Evolutionary conservation across 306 rosid genomes (phyloP).

Genomic region (Glycine soja): DNA sequence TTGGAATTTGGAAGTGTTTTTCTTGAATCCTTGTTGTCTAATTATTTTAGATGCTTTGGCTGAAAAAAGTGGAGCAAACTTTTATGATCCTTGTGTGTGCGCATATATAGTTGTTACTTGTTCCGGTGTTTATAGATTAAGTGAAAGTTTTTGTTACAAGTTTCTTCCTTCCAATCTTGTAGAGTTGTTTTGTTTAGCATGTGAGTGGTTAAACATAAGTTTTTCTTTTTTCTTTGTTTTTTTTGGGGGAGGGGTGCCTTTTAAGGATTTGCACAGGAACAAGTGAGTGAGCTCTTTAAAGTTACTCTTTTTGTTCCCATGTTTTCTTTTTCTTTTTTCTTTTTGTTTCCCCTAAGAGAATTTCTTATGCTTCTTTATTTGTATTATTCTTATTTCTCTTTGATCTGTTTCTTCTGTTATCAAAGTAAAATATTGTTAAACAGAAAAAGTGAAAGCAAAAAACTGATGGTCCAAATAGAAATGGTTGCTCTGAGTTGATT

Average conservation of each 20-base stretch:
- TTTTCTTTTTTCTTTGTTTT: background rate
- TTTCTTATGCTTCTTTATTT: constrained; percentile 26
- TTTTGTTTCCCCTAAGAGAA: too few relatives aligned
- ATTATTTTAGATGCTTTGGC: constrained; percentile 19
- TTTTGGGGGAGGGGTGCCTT: background rate
- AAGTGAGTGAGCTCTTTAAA: background rate
- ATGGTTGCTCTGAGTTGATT: constrained; percentile 28
- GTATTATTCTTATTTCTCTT: background rate
- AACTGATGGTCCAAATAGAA: constrained; percentile 9
- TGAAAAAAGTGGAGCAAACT: constrained; percentile 12
- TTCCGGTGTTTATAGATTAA: background rate
- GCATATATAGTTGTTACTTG: too few relatives aligned
- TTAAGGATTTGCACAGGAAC: background rate
- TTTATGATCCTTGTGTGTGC: background rate
- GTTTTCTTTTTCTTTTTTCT: too few relatives aligned
- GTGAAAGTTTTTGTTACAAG: background rate
- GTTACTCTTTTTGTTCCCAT: too few relatives aligned
- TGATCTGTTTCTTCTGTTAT: constrained; percentile 1
- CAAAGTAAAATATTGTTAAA: constrained; percentile 25
- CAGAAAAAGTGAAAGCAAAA: constrained; percentile 15
- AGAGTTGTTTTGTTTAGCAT: constrained; percentile 10
- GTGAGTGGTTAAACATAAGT: background rate
- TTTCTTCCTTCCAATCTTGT: constrained; percentile 18
- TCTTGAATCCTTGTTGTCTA: constrained; percentile 1
- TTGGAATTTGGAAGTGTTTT: constrained; percentile 1